Evolutionary conservation across 2,329 filamentous ascomycete genomes (phyloP).

Genomic region (Venturia carpophila): DNA sequence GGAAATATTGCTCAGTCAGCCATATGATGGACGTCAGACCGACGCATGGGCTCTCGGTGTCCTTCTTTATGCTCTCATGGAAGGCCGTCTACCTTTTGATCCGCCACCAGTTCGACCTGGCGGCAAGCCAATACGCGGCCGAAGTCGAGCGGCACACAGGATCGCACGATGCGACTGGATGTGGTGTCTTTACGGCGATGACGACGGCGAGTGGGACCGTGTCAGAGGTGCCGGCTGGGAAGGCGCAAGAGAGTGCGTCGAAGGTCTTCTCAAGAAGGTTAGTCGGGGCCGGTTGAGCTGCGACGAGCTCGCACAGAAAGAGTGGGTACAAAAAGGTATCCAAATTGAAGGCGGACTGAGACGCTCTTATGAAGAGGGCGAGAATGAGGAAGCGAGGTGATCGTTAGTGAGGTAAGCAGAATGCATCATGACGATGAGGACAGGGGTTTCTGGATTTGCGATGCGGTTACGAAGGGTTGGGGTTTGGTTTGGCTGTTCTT

Average conservation of each 20-base stretch:
- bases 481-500: neutral
- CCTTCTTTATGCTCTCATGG: slow-evolving; percentile 83
- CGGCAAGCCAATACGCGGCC: slow-evolving; percentile 39
- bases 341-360: slow-evolving; percentile 52
- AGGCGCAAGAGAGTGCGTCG: slow-evolving; percentile 73
- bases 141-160: slow-evolving; percentile 77
- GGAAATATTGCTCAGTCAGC: slow-evolving; percentile 89
- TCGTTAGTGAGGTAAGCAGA: slow-evolving; percentile 2
- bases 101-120: slow-evolving; percentile 70
- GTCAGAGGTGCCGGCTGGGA: slow-evolving; percentile 60
- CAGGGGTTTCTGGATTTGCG: neutral
- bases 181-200: slow-evolving; percentile 79
- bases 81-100: slow-evolving; percentile 89
- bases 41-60: slow-evolving; percentile 96
- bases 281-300: slow-evolving; percentile 66
- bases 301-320: slow-evolving; percentile 60
- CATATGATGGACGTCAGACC: slow-evolving; percentile 84
- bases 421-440: neutral
- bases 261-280: slow-evolving; percentile 75
- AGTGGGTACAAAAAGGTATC: slow-evolving; percentile 73
- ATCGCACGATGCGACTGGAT: slow-evolving; percentile 94
- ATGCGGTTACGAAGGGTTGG: neutral
- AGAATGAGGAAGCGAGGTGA: slow-evolving; percentile 2
- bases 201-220: slow-evolving; percentile 78
- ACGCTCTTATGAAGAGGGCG: slow-evolving; percentile 11